Conservation (phyloP, 2,329 filamentous ascomycete genomes). For the Penicillium hordei region DNA sequence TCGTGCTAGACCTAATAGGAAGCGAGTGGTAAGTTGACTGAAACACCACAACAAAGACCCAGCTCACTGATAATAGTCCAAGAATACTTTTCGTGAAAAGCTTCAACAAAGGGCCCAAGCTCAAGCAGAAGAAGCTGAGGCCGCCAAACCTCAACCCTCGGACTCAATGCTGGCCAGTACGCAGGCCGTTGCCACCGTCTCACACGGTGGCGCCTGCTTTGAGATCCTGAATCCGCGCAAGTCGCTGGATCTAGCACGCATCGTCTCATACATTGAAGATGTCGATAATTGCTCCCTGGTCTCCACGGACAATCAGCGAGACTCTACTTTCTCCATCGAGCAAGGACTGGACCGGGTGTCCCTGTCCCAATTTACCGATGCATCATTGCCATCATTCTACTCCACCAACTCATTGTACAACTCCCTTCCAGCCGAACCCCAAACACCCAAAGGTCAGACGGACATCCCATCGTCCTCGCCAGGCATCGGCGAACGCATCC, state of each 20-base stretch:
- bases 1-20: constrained; percentile 26
- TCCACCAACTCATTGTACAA: constrained; percentile 23
- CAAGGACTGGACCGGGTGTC: constrained; percentile 21
- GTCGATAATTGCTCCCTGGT: constrained; percentile 28
- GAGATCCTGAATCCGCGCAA: constrained; percentile 42
- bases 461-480: constrained; percentile 24
- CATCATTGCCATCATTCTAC: constrained; percentile 25
- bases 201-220: constrained; percentile 37
- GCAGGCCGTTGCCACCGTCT: constrained; percentile 30
- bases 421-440: constrained; percentile 6
- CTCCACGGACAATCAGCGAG: constrained; percentile 19
- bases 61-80: constrained; percentile 14
- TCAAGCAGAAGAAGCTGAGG: constrained; percentile 20
- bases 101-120: constrained; percentile 23
- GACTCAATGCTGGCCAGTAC: constrained; percentile 32
- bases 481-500: constrained; percentile 17
- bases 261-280: constrained; percentile 39
- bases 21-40: constrained; percentile 26
- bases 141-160: constrained; percentile 21
- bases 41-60: constrained; percentile 16
- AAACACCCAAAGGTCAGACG: constrained; percentile 15
- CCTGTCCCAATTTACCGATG: constrained; percentile 27
- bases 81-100: constrained; percentile 37
- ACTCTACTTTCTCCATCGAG: constrained; percentile 26
- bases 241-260: constrained; percentile 36